Evolutionary conservation across 495 filamentous ascomycete genomes (phyloP).

Genomic region (Tuber microsphaerosporum): DNA sequence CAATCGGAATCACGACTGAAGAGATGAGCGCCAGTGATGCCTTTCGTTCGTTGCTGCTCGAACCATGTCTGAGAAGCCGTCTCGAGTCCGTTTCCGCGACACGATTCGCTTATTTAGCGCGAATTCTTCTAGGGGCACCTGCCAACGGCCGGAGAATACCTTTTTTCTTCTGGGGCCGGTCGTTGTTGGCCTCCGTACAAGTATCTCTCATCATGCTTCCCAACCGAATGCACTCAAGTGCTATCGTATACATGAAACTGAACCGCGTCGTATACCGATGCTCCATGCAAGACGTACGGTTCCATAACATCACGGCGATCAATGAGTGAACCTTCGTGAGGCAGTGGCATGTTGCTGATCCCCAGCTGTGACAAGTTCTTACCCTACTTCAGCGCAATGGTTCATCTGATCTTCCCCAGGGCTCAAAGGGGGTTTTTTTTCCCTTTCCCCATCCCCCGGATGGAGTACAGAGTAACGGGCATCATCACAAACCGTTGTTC

Average conservation of each 20-base stretch:
- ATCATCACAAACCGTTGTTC: constrained; percentile 1
- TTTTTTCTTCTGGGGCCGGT: background rate
- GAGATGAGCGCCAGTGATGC: background rate
- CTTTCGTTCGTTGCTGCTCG: background rate
- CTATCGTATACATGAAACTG: constrained; percentile 29
- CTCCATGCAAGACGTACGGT: constrained; percentile 28
- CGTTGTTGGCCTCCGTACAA: background rate
- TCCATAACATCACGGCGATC: constrained; percentile 36
- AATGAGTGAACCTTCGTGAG: constrained; percentile 16
- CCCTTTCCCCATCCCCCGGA: background rate
- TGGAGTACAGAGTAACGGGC: background rate
- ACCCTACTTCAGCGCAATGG: constrained; percentile 21
- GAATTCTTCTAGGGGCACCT: background rate
- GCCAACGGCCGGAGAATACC: background rate
- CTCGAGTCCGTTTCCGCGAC: constrained; percentile 28
- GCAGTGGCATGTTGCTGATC: constrained; percentile 18
- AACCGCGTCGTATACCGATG: constrained; percentile 17
- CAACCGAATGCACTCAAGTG: constrained; percentile 5
- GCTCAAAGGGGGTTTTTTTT: constrained; percentile 16
- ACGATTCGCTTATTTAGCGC: constrained; percentile 6
- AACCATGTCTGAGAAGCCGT: constrained; percentile 31
- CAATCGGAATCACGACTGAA: background rate
- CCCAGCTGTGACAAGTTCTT: constrained; percentile 26
- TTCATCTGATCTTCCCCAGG: constrained; percentile 38
- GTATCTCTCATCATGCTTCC: background rate